Base-by-base conservation (phyloP, 441 rosid genomes). In the Adansonia grandidieri region DNA sequence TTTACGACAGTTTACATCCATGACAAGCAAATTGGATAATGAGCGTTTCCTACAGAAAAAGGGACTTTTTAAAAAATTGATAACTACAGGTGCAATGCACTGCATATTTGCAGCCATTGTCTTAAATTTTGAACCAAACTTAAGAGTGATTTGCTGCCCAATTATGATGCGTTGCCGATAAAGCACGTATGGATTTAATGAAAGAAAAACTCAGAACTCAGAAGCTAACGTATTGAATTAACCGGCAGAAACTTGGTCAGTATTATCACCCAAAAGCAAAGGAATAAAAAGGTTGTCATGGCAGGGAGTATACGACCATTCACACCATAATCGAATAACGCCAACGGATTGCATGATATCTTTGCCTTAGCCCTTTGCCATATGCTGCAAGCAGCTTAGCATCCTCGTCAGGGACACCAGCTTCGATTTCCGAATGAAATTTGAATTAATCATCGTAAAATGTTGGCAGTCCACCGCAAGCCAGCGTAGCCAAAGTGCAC, bases 401-500 rank as follows among this genome's bases (percentile, higher is more conserved):
- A 15, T 85, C 79, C 86, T 91, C 91, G 73, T 89, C 91, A 13
- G 97, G 97, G 75, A 89, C 85, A 64, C 69, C 74, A 24, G 85
- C 80, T 62, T 89, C 85, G 9, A 94, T 95, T 74, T 82, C 89
- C 44, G 74, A 64, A 84, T 48, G 79, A 93, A 93, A 56, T 90
- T 82, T 56, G 88, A 88, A 85, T 94, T 93, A 47, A 90, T 54
- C 79, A 83, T 89, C 2, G 98, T 91, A 78, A 92, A 91, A 77
- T 84, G 82, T 94, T 63, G 99, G 53, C 99, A 42, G 97, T 96
- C 99, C 98, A 94, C 40, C 40, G 5, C 48, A 91, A 80, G 47
- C 98, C 98, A 78, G 94, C 84, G 84, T 92, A 96, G 4, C 98
- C 98, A 60, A 96, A 88, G 83, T 92, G 98, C 61, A 96, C 92